Evolutionary conservation across 768 basidiomycete species (phyloP).

Genomic region (Glaciozyma antarctica): DNA sequence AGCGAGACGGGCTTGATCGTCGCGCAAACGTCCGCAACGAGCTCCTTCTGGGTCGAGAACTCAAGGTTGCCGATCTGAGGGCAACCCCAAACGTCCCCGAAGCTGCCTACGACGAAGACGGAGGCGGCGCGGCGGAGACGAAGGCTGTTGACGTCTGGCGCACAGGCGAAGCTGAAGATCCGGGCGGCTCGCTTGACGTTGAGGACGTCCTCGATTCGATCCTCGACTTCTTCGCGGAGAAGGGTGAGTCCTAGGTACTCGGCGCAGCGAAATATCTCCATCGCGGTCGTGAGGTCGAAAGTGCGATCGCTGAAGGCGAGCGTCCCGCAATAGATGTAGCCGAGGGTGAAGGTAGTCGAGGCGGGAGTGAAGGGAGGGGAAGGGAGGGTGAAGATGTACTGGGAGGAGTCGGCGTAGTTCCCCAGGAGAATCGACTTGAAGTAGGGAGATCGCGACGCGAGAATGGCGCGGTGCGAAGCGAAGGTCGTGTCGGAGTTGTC

Average conservation of each 20-base stretch:
- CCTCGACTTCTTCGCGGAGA: conserved; percentile 69
- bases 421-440: conserved; percentile 70
- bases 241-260: conserved; percentile 64
- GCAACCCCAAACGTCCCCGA: conserved; percentile 77
- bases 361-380: conserved; percentile 92
- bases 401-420: conserved; percentile 47
- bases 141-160: conserved; percentile 65
- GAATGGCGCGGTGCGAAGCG: conserved; percentile 84
- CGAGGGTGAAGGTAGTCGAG: conserved; percentile 79
- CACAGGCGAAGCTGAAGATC: conserved; percentile 68
- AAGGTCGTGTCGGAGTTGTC: conserved; percentile 44
- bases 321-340: conserved; percentile 90
- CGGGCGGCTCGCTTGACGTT: conserved; percentile 72
- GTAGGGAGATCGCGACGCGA: conserved; percentile 79
- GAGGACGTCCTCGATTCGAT: conserved; percentile 76
- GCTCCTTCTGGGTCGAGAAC: conserved; percentile 53
- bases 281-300: conserved; percentile 84
- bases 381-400: conserved; percentile 59
- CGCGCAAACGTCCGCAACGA: conserved; percentile 65
- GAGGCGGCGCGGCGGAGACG: conserved; percentile 62
- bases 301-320: conserved; percentile 84
- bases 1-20: conserved; percentile 59
- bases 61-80: conserved; percentile 66
- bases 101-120: conserved; percentile 67
- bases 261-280: conserved; percentile 76